Conservation (phyloP, 1,139 yeast species). For the Yamadazyma spencermartinsiae region DNA sequence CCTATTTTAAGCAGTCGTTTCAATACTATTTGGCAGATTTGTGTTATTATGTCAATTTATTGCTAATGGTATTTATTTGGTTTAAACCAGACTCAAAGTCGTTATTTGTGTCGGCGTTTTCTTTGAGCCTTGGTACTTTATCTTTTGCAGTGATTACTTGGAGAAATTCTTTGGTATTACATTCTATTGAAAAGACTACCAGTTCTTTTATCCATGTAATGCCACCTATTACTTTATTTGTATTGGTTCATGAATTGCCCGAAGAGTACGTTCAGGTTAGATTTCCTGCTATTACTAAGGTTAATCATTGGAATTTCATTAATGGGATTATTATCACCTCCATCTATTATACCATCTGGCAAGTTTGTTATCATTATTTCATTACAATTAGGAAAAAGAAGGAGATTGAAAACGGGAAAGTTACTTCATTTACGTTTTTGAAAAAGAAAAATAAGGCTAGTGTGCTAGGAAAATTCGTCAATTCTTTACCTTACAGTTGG, state of each 20-base stretch:
- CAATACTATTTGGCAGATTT: conserved; percentile 91
- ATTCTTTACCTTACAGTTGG: conserved; percentile 75
- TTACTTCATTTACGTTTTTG: conserved; percentile 85
- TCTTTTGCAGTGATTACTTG: conserved; percentile 95
- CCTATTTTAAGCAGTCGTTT: conserved; percentile 75
- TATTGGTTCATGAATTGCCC: conserved; percentile 78
- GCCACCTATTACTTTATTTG: conserved; percentile 89
- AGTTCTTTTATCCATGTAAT: conserved; percentile 86
- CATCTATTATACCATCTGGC: conserved; percentile 90
- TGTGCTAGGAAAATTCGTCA: conserved; percentile 74
- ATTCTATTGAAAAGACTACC: conserved; percentile 91
- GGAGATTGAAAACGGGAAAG: conserved; percentile 81
- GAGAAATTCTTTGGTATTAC: conserved; percentile 91
- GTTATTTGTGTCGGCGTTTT: conserved; percentile 78
- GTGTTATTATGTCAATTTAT: conserved; percentile 84
- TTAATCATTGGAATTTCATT: conserved; percentile 68
- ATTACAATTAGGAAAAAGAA: conserved; percentile 79
- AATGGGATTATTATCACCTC: conserved; percentile 79
- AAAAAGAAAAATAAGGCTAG: conserved; percentile 68
- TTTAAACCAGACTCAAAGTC: conserved; percentile 70
- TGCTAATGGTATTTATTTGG: conserved; percentile 78
- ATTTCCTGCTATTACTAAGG: conserved; percentile 77
- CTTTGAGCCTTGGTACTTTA: conserved; percentile 84
- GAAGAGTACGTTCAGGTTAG: conserved; percentile 52
- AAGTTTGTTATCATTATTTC: conserved; percentile 83